Percentiles rank a stretch among this genome's conserved stretches.
Evolutionary conservation across 2,329 filamentous ascomycete species (phyloP).

Genomic region (Pezicula radicicola): DNA sequence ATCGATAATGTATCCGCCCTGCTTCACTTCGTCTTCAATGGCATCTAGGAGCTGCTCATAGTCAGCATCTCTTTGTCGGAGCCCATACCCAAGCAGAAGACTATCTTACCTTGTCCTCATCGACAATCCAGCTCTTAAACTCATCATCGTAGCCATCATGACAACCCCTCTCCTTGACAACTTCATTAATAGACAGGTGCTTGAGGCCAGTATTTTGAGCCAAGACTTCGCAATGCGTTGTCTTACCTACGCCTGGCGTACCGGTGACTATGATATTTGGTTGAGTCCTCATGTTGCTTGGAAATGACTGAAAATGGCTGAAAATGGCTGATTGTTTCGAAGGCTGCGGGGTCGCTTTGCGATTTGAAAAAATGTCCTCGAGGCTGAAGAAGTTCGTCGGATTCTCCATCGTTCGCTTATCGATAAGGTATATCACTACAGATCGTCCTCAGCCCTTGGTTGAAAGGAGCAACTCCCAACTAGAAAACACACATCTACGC

Average conservation of each 20-base stretch:
- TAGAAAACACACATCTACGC: no score
- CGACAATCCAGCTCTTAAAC: slow-evolving; percentile 85
- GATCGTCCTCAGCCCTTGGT: no score
- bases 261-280: slow-evolving; percentile 96
- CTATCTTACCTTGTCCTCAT: slow-evolving; percentile 80
- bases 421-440: no score
- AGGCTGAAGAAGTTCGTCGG: neutral
- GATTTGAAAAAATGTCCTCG: neutral
- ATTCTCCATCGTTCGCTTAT: neutral
- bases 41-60: slow-evolving; percentile 71
- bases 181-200: slow-evolving; percentile 84
- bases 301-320: neutral
- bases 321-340: neutral
- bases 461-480: no score
- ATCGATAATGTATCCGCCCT: slow-evolving; percentile 86
- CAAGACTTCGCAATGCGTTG: slow-evolving; percentile 81
- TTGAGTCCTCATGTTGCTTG: slow-evolving; percentile 38
- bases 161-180: slow-evolving; percentile 85
- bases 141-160: slow-evolving; percentile 87
- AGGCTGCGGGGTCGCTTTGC: neutral
- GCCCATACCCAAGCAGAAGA: slow-evolving; percentile 1
- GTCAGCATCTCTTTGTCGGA: neutral
- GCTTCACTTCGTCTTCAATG: slow-evolving; percentile 75
- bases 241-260: slow-evolving; percentile 94
- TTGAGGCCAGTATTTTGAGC: slow-evolving; percentile 73